Base-by-base conservation (phyloP, 108 stramenopile genomes). In the Pseudonitzschia delicatissima region DNA sequence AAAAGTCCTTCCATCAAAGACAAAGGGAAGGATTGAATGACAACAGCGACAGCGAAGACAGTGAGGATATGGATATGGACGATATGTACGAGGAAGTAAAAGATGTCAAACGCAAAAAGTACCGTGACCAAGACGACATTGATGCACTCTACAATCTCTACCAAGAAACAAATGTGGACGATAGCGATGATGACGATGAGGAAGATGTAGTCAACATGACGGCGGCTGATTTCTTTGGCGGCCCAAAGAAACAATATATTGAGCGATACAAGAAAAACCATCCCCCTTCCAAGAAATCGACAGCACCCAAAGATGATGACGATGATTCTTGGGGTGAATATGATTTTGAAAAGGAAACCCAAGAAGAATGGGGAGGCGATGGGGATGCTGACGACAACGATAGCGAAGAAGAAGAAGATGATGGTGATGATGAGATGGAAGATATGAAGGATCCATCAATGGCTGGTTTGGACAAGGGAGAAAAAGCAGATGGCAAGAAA, bases 161-260 rank as follows among this genome's bases (percentile, higher is more conserved):
- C 67, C 82, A 94, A 21, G 73, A 60, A 18, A 81, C 32, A 11
- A 48, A 70, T 13, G 62, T 60, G 4, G 72, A 67, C 12, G 79
- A 76, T 26, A 80, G 76, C 48, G 73, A 79, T 17, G 73, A 66
- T 23, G 73, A 69, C 21, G 85, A 50, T 5, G 83, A 86, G 25
- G 85, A 71, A 36, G 80, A 66, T 68, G 83, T 72, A 26, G 72
- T 71, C 4, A 69, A 87, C 33, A 88, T 92, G 88, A 92, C 90
- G 9, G 94, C 94, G 8, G 89, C 80, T 28, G 94, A 90, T 44
- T 79, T 92, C 45, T 95, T 95, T 71, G 94, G 94, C 13, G 65
- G 74, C 66, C 91, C 91, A 1, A 78, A 77, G 53, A 77, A 69
- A 26, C 71, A 83, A 55, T 73, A 76, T 34, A 76, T 83, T 28